These are phyloP conservation scores for Cornus controversa DNA, from an alignment of 148 eudicot species.

Conservation along the genomic window DNA sequence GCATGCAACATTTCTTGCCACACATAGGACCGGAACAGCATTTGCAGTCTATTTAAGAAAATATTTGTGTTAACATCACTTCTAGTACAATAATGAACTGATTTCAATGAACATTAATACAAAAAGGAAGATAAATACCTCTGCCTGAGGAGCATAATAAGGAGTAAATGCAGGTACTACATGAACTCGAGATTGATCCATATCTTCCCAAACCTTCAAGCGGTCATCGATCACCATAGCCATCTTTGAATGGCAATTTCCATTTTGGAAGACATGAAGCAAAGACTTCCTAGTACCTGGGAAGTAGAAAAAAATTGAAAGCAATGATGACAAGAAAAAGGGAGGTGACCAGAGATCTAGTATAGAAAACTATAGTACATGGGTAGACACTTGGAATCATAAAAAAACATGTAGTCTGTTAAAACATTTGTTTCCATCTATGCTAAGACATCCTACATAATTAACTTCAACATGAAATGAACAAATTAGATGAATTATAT, in stretches of 20 bases:
- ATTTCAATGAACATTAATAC: neutral
- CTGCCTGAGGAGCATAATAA: slow-evolving; percentile 96
- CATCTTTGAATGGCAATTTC: slow-evolving; percentile 88
- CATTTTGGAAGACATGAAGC: slow-evolving; percentile 78
- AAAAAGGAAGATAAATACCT: slow-evolving; percentile 43
- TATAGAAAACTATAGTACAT: neutral
- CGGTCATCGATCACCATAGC: slow-evolving; percentile 99
- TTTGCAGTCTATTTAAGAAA: slow-evolving; percentile 55
- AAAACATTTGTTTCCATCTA: neutral
- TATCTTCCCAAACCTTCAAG: slow-evolving; percentile 93
- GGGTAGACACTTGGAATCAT: neutral
- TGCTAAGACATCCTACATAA: neutral
- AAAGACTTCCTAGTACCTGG: slow-evolving; percentile 82
- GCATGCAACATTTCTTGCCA: slow-evolving; percentile 98
- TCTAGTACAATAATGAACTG: slow-evolving; percentile 8
- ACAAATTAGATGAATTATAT: neutral
- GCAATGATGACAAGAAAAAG: neutral
- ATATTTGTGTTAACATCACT: slow-evolving; percentile 15
- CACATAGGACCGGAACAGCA: slow-evolving; percentile 93
- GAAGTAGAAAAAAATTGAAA: slow-evolving; percentile 16
- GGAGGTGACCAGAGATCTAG: no score
- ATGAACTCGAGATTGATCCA: slow-evolving; percentile 94
- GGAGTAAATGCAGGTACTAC: slow-evolving; percentile 97
- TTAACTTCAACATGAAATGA: neutral
- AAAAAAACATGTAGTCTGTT: neutral